A percentile compares a stretch with the other conserved stretches of the same genome.
These are phyloP conservation scores for Rhododendron ferrugineum DNA, from an alignment of 148 eudicot genomes.

Conservation along the genomic window DNA sequence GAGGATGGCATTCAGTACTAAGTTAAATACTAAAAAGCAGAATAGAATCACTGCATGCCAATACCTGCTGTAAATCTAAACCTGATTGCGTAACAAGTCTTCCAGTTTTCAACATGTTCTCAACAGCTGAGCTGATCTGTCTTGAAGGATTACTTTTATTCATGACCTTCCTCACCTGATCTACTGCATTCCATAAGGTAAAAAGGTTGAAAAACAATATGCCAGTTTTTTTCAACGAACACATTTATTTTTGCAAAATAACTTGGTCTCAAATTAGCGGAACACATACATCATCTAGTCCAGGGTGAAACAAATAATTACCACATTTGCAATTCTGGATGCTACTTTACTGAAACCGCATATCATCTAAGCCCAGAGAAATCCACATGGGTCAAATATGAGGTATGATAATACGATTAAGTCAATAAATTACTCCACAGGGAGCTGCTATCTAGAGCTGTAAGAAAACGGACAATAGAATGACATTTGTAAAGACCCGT, in stretches of 20 bases:
- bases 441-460: not conserved
- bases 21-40: not conserved
- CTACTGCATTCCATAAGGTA: constrained; percentile 37
- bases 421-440: not conserved
- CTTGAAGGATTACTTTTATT: constrained; percentile 42
- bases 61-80: constrained; percentile 89
- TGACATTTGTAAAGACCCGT: too few species aligned
- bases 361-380: not conserved
- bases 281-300: not conserved
- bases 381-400: not conserved
- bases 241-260: not conserved
- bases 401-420: not conserved
- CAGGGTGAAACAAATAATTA: not conserved
- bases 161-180: constrained; percentile 55
- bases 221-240: not conserved
- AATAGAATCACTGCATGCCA: constrained; percentile 6
- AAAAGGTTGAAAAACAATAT: constrained; percentile 12
- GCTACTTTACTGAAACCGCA: not conserved
- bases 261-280: not conserved
- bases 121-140: constrained; percentile 58
- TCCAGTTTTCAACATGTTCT: constrained; percentile 86
- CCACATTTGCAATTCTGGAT: not conserved
- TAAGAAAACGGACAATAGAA: not conserved
- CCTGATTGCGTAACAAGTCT: constrained; percentile 55
- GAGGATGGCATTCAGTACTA: not conserved